Base-by-base conservation (phyloP, 2,329 filamentous ascomycete species). In the Nothophoma quercina region DNA sequence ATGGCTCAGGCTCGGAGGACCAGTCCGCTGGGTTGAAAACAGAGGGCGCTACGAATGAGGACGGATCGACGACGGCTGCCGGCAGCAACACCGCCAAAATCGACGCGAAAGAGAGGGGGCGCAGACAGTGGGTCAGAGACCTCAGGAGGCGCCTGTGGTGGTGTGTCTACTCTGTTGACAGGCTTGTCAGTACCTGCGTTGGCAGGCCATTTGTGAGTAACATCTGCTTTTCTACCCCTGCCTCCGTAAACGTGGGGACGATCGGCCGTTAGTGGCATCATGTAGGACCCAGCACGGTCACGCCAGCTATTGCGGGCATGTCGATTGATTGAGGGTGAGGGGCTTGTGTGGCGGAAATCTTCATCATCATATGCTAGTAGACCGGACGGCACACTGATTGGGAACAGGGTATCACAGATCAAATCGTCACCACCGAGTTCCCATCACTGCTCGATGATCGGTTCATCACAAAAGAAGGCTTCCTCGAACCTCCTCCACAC, bases 141-240 rank as follows among this genome's bases (percentile, higher is more conserved):
- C 83, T 96, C 58, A 86, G 92, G 43, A 84, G 93, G 50, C 85
- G 93, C 25, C 80, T 98, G 12, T 98, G 93, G 92, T 98, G 95
- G 93, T 96, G 92, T 76, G 93, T 93, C 1, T 98, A 98, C 75
- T 93, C 91, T 5, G 86, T 98, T 48, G 93, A 98, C 74, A 85
- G 93, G n/a, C 85, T 98, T 5, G 93, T 98, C 42, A 95, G 91
- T 67, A 93, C 91, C 18, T 97, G 93, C 64, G 93, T 98, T 21
- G 93, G 93, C 29, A 83, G 93, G 48, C 95, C 93, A 6, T 96
- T 97, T 67, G 93, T 67, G 44, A 67, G 64, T 62, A 34, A 22
- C 35, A 52, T 25, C 19, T 38, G 12, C 15, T 33, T 23, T 5
- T 48, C 16, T 38, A 26, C 5, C 44, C 36, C 25, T 23, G 22